Evolutionary conservation across 2,329 filamentous ascomycete species (phyloP).

Genomic region (Diaporthe citrichinensis): DNA sequence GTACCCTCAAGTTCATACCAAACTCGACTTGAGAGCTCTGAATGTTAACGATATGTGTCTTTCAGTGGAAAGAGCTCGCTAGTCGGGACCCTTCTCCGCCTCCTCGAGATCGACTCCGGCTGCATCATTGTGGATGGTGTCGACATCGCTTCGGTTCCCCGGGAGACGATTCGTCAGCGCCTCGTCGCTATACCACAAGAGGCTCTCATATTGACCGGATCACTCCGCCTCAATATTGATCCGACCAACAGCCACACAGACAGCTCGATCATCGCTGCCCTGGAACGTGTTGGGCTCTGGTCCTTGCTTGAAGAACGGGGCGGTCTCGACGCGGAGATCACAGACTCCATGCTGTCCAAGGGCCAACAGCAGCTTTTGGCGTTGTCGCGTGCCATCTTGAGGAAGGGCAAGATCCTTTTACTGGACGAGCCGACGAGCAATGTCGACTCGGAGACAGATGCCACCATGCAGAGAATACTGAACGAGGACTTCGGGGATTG

Average conservation of each 20-base stretch:
- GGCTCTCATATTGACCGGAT: not conserved
- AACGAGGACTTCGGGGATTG: not conserved
- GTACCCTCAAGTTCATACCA: not conserved
- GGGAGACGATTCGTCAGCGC: slow-evolving; percentile 57
- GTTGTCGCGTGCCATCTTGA: not conserved
- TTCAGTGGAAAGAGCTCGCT: slow-evolving; percentile 59
- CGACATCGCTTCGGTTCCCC: slow-evolving; percentile 59
- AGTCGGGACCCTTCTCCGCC: slow-evolving; percentile 61
- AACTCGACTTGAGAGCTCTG: not conserved
- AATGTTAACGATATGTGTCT: not conserved
- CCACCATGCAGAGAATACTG: not conserved
- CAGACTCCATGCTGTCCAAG: not conserved
- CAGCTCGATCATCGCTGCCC: not conserved
- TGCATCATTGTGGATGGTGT: slow-evolving; percentile 62
- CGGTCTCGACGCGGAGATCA: not conserved
- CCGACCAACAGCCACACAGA: not conserved
- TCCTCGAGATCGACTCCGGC: slow-evolving; percentile 61
- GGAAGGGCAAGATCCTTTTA: not conserved
- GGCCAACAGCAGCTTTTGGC: not conserved
- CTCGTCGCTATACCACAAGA: slow-evolving; percentile 61
- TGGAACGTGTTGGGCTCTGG: not conserved
- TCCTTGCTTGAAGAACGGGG: not conserved
- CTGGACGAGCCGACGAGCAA: not conserved
- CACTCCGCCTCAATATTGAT: not conserved
- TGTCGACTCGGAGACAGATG: not conserved